A percentile compares a stretch with the other conserved stretches of the same genome.
Evolutionary conservation across 176 grass and related monocot genomes (phyloP).

Genomic region (Guadua angustifolia): DNA sequence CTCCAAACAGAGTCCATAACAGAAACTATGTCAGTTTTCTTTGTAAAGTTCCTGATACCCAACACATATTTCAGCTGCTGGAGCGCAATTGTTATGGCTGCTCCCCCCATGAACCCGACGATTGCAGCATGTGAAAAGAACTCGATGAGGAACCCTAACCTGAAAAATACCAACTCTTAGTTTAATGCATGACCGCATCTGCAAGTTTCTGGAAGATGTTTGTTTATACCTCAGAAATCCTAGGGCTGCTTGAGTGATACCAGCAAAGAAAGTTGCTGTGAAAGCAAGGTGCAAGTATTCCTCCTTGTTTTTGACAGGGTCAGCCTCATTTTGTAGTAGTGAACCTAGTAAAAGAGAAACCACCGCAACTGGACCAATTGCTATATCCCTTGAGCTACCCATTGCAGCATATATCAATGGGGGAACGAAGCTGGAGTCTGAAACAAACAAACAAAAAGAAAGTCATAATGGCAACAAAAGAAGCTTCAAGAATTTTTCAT

Average conservation of each 20-base stretch:
- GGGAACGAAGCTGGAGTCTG: constrained; percentile 90
- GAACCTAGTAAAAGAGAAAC: constrained; percentile 90
- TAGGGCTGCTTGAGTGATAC: constrained; percentile 90
- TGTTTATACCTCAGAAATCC: constrained; percentile 80
- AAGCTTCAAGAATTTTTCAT: constrained; percentile 22
- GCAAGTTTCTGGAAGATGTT: neutral
- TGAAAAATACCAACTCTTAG: constrained; percentile 44
- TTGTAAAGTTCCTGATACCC: constrained; percentile 82
- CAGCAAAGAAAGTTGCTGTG: constrained; percentile 97
- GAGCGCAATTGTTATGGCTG: constrained; percentile 93
- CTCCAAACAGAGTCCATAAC: constrained; percentile 88
- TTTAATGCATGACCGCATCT: neutral
- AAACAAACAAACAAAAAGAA: constrained; percentile 39
- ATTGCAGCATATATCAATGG: constrained; percentile 91
- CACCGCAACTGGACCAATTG: constrained; percentile 91
- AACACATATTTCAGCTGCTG: constrained; percentile 90
- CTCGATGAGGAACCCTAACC: constrained; percentile 91
- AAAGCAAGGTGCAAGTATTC: constrained; percentile 82
- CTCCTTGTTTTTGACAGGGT: constrained; percentile 63
- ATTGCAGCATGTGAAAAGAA: constrained; percentile 98
- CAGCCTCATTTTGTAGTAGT: constrained; percentile 78
- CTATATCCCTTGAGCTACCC: constrained; percentile 97
- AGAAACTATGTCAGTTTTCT: constrained; percentile 85
- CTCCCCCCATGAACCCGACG: constrained; percentile 93
- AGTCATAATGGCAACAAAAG: constrained; percentile 14